Conservation (phyloP, 805 yeast species). For the Priceomyces haplophilus region DNA sequence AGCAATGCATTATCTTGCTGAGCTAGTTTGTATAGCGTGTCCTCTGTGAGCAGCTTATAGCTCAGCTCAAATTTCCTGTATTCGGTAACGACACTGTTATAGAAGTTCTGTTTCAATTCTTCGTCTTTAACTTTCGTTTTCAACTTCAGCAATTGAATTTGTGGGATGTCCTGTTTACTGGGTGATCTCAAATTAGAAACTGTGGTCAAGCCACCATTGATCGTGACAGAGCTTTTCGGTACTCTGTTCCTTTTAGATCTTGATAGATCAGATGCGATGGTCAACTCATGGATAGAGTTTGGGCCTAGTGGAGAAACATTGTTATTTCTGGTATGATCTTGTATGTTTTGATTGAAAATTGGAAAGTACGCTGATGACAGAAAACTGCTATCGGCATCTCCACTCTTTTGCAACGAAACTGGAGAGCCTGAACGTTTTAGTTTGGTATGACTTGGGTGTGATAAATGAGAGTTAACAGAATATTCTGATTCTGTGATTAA, state of each 20-base stretch:
- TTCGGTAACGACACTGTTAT: slow-evolving; percentile 21
- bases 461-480: slow-evolving; percentile 14
- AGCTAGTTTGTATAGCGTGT: slow-evolving; percentile 28
- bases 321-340: slow-evolving; percentile 14
- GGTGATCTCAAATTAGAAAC: slow-evolving; percentile 56
- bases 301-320: slow-evolving; percentile 59
- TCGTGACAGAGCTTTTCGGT: slow-evolving; percentile 30
- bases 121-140: slow-evolving; percentile 20
- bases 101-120: slow-evolving; percentile 18
- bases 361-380: slow-evolving; percentile 27
- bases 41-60: slow-evolving; percentile 36
- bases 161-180: slow-evolving; percentile 80
- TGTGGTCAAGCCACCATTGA: slow-evolving; percentile 44
- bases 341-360: slow-evolving; percentile 12
- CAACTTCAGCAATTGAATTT: slow-evolving; percentile 51
- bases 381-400: slow-evolving; percentile 30
- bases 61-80: slow-evolving; percentile 37
- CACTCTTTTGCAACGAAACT: slow-evolving; percentile 24
- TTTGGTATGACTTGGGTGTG: slow-evolving; percentile 11
- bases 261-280: slow-evolving; percentile 57
- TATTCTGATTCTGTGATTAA: slow-evolving; percentile 26
- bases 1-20: slow-evolving; percentile 11
- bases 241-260: slow-evolving; percentile 32
- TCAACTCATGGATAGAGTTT: slow-evolving; percentile 74
- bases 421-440: slow-evolving; percentile 14